Evolutionary conservation across 1,284 basidiomycete species (phyloP).

Genomic region (Sanghuangporus weigelae): DNA sequence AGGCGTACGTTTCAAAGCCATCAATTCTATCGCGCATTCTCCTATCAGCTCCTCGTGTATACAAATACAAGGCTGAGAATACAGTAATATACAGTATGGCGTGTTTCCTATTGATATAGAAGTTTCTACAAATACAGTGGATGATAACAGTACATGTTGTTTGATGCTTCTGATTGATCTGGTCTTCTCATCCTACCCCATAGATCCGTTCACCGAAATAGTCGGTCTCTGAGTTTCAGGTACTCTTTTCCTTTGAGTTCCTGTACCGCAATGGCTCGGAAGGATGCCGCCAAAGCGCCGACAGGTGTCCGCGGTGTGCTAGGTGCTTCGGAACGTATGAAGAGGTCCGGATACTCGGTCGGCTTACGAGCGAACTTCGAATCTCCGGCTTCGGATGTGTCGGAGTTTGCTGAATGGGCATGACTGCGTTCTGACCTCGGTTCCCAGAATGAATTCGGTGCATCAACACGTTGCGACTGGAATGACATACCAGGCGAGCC

Average conservation of each 20-base stretch:
- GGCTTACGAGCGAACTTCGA: constrained; percentile 20
- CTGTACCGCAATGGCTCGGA: constrained; percentile 11
- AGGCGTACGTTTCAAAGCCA: no score
- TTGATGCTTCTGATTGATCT: no score
- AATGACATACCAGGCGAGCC: constrained; percentile 19
- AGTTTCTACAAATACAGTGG: no score
- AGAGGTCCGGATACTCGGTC: constrained; percentile 17
- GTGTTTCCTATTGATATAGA: no score
- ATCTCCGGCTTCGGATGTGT: not conserved
- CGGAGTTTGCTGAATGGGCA: not conserved
- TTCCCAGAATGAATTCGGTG: not conserved
- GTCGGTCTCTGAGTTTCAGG: not conserved
- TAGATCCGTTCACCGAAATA: not conserved
- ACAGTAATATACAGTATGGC: not conserved
- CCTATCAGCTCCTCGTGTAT: no score
- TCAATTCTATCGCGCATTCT: no score
- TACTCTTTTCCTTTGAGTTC: not conserved
- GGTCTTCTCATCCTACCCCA: no score
- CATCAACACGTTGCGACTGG: constrained; percentile 7
- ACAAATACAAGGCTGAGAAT: not conserved
- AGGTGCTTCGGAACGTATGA: constrained; percentile 21
- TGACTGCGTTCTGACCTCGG: not conserved
- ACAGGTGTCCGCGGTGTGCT: constrained; percentile 12
- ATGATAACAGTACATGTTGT: no score
- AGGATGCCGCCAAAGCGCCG: constrained; percentile 10